These are phyloP conservation scores for Penicillium fuscoglaucum DNA, from an alignment of 2,329 filamentous ascomycete genomes.

Conservation along the genomic window DNA sequence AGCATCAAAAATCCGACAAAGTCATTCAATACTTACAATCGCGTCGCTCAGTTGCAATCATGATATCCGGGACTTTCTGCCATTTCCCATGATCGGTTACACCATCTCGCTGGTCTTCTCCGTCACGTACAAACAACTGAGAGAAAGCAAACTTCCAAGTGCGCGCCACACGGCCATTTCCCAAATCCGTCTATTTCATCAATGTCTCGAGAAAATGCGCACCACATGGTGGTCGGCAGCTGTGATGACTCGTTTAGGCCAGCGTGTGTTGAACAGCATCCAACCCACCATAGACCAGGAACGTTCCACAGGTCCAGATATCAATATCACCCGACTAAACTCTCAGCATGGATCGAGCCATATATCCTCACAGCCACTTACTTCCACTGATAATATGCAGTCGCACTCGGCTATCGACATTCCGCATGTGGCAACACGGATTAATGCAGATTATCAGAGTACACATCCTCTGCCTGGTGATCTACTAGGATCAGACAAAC, in stretches of 20 bases:
- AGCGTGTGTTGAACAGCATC: constrained; percentile 14
- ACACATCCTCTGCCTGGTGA: not conserved
- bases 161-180: constrained; percentile 10
- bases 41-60: constrained; percentile 7
- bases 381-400: not conserved
- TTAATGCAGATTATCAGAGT: not conserved
- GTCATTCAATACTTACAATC: constrained; percentile 3
- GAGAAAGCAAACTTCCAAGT: constrained; percentile 15
- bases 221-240: constrained; percentile 20
- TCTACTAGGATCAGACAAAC: not conserved
- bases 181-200: constrained; percentile 13
- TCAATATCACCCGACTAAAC: constrained; percentile 2
- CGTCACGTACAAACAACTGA: constrained; percentile 18
- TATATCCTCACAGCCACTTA: not conserved
- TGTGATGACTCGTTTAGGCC: constrained; percentile 17
- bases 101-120: constrained; percentile 19
- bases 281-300: constrained; percentile 4
- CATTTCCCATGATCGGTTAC: constrained; percentile 20
- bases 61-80: constrained; percentile 2
- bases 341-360: not conserved
- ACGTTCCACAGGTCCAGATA: constrained; percentile 5
- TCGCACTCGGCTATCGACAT: not conserved
- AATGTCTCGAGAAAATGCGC: constrained; percentile 9
- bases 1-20: constrained; percentile 9
- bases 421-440: not conserved